A percentile compares a stretch with the other conserved stretches of the same genome.
Evolutionary conservation across 257 asterid genomes (phyloP).

Genomic region (Forsythia suspensa): DNA sequence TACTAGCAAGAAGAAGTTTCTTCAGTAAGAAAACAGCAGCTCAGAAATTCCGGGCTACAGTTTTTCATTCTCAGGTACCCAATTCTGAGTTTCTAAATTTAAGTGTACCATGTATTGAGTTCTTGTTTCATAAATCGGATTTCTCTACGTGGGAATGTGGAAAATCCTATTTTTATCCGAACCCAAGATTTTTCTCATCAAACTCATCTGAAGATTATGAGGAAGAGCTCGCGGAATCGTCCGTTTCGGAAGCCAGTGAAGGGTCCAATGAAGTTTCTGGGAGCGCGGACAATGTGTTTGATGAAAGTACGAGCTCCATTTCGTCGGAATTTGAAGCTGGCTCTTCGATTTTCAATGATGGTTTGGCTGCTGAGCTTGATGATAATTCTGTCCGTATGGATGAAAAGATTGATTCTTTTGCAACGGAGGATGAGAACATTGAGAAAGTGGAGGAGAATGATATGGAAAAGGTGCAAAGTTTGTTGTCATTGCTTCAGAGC

Average conservation of each 20-base stretch:
- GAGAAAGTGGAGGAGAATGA: conserved; percentile 39
- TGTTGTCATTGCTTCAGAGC: conserved; percentile 77
- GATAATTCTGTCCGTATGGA: conserved; percentile 26
- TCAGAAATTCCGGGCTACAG: conserved; percentile 17
- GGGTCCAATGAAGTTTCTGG: conserved; percentile 25
- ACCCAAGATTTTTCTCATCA: conserved; percentile 52
- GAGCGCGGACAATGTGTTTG: conserved; percentile 29
- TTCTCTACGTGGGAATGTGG: conserved; percentile 17
- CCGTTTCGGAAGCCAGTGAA: conserved; percentile 22
- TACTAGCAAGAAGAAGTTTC: conserved; percentile 38
- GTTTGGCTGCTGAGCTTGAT: conserved; percentile 19
- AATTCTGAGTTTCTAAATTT: conserved; percentile 12
- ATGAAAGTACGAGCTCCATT: conserved; percentile 8
- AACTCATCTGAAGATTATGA: conserved; percentile 35
- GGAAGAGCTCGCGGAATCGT: conserved; percentile 24
- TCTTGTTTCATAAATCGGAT: conserved; percentile 28
- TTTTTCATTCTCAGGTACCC: conserved; percentile 30
- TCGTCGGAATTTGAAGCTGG: conserved; percentile 24
- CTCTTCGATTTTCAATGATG: conserved; percentile 30
- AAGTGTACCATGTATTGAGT: conserved; percentile 22
- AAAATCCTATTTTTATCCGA: conserved; percentile 17
- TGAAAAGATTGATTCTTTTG: conserved; percentile 19
- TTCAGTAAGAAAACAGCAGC: conserved; percentile 33
- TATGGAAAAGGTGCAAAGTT: conserved; percentile 49
- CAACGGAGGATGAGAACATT: conserved; percentile 25